A percentile compares a stretch with the other conserved stretches of the same genome.
Conservation (phyloP, 306 rosid species). For the Lablab purpureus region DNA sequence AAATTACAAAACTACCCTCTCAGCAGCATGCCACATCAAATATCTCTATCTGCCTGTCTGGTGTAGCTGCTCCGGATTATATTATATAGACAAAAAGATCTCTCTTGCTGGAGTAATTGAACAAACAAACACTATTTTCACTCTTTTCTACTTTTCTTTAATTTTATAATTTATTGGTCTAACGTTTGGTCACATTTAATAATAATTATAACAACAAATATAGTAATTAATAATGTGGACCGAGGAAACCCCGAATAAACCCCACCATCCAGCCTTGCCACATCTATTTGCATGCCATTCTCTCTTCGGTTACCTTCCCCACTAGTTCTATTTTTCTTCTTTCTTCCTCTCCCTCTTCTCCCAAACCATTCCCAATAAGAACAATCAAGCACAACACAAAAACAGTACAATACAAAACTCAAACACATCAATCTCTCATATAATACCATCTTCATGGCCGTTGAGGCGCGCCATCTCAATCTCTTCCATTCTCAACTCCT, state of each 20-base stretch:
- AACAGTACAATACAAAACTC: too few species aligned
- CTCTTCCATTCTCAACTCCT: conserved; percentile 71
- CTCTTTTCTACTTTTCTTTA: neutral
- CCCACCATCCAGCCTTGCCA: conserved; percentile 66
- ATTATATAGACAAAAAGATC: conserved; percentile 52
- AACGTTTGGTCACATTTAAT: neutral
- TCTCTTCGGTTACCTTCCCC: conserved; percentile 45
- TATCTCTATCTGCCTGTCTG: conserved; percentile 8
- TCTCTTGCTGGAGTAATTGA: neutral
- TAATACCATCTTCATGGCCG: conserved; percentile 64
- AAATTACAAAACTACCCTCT: conserved; percentile 13
- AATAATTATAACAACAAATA: neutral
- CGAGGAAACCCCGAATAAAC: conserved; percentile 67
- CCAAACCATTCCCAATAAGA: conserved; percentile 9
- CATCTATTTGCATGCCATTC: conserved; percentile 58
- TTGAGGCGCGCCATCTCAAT: conserved; percentile 81
- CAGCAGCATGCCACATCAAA: conserved; percentile 45
- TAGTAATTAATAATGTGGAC: conserved; percentile 38
- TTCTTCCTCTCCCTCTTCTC: conserved; percentile 1
- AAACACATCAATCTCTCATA: neutral
- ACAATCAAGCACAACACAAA: conserved; percentile 1
- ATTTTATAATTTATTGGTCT: neutral
- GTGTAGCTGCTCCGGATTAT: neutral
- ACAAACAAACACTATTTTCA: conserved; percentile 19
- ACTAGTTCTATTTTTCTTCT: conserved; percentile 16